These are phyloP conservation scores for Cytospora paraplurivora DNA, from an alignment of 2,329 filamentous ascomycete genomes.

Conservation along the genomic window DNA sequence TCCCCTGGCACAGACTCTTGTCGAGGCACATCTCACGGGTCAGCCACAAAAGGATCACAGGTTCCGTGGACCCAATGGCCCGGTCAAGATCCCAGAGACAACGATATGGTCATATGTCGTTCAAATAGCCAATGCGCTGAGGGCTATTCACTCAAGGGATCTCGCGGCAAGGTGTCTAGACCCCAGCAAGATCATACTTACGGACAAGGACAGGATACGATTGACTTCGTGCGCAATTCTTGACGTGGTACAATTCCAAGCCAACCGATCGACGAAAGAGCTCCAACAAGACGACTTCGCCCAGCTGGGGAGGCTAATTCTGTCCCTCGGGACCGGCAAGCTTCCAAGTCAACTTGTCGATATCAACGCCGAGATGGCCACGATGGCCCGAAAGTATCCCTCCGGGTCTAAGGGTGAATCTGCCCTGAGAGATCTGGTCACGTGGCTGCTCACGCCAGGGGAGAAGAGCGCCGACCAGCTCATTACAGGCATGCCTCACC, in stretches of 20 bases:
- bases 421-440: conserved; percentile 76
- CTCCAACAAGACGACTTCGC: conserved; percentile 86
- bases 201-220: conserved; percentile 85
- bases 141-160: conserved; percentile 77
- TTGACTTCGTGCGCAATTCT: conserved; percentile 86
- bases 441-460: conserved; percentile 74
- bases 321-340: conserved; percentile 78
- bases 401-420: conserved; percentile 27
- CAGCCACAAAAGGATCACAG: conserved; percentile 44
- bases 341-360: conserved; percentile 55
- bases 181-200: conserved; percentile 84
- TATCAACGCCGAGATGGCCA: conserved; percentile 53
- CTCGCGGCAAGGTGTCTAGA: conserved; percentile 86
- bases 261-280: conserved; percentile 67
- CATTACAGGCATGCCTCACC: conserved; percentile 73
- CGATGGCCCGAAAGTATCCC: conserved; percentile 24
- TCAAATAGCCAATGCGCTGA: conserved; percentile 86
- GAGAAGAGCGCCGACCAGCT: conserved; percentile 79
- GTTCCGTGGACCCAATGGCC: conserved; percentile 38
- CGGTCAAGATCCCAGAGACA: conserved; percentile 63
- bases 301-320: conserved; percentile 79
- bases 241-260: conserved; percentile 84
- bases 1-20: conserved; percentile 84
- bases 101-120: conserved; percentile 90
- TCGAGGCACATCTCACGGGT: conserved; percentile 72